Evolutionary conservation across 2,329 filamentous ascomycete species (phyloP), one percentile per base, ranked within the genome.

Genomic region (Fusarium sp.): DNA sequence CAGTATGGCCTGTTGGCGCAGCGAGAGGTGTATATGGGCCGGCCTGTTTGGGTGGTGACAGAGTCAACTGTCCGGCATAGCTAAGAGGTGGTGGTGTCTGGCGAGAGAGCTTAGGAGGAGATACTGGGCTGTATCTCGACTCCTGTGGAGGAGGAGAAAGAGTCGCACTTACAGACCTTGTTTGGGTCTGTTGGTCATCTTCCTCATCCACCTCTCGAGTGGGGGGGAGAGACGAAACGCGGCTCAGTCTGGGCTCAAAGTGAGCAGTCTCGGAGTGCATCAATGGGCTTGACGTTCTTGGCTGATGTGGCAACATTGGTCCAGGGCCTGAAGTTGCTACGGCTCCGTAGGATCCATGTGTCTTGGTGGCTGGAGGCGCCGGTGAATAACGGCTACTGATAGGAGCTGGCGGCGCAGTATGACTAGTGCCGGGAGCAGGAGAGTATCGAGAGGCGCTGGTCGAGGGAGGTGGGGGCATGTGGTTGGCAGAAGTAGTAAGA

Each of bases 171-270:
- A 70, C 69, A 30, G 74, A 74, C 45, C 70, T 75, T 49, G 62
- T 72, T 47, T 67, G 66, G 9, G 66, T 57, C n/a, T 65, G 57
- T 23, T 76, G 74, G 8, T 81, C 78, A 23, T 85, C 83, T 45
- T 87, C 86, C 70, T 90, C 88, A 53, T 89, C 87, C 7, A 89
- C 86, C 73, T 91, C 88, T 12, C 83, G 82, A 1, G 88, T 90
- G 1, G 88, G 84, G 1, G 88, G 87, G 1, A 91, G 80, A 53
- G 87, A 89, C 8, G 86, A 80, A 20, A 88, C 81, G 11, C 87
- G 81, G 42, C 83, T 86, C 9, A 87, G 74, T 45, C 84, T 82
- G 13, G 84, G 81, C 69, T 90, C 88, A 67, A 87, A 84, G 2
- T 84, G 85, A 36, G 85, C 85, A 69, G 81, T 85, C 74, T 90